Conservation (phyloP, 2,329 filamentous ascomycete genomes). For the Diaporthe helianthi region DNA sequence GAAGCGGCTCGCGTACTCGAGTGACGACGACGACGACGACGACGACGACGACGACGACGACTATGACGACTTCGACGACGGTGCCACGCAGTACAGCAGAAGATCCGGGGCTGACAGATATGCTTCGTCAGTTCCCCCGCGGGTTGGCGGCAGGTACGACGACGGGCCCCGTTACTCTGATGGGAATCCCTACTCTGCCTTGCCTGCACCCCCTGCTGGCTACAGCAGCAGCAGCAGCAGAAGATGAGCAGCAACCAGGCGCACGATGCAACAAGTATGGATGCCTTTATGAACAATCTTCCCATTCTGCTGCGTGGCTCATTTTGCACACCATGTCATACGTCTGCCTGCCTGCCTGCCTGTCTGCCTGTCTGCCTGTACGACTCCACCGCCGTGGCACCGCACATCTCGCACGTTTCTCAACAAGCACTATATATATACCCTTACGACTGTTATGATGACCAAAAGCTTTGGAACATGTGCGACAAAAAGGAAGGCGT, state of each 20-base stretch:
- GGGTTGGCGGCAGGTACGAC: slow-evolving; percentile 47
- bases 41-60: slow-evolving; percentile 33
- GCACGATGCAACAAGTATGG: slow-evolving; percentile 31
- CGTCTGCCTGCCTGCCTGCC: background rate
- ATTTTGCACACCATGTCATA: background rate
- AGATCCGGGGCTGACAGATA: slow-evolving; percentile 52
- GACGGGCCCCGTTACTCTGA: slow-evolving; percentile 56
- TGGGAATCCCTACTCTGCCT: slow-evolving; percentile 54
- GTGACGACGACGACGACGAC: slow-evolving; percentile 34
- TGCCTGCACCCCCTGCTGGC: slow-evolving; percentile 51
- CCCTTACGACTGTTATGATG: slow-evolving; percentile 30
- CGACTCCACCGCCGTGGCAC: background rate
- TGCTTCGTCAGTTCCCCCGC: slow-evolving; percentile 51
- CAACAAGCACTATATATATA: slow-evolving; percentile 1
- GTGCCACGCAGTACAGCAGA: slow-evolving; percentile 39
- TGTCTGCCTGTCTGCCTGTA: background rate
- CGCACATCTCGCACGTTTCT: background rate
- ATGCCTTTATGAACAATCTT: background rate
- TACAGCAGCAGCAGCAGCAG: slow-evolving; percentile 47
- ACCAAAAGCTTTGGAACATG: slow-evolving; percentile 7
- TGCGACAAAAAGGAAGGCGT: slow-evolving; percentile 27
- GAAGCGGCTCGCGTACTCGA: slow-evolving; percentile 26
- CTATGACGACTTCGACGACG: slow-evolving; percentile 34
- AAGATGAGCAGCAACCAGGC: slow-evolving; percentile 42
- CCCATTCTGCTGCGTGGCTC: slow-evolving; percentile 16